Base-by-base conservation (phyloP, 257 asterid genomes). In the Plantago major region DNA sequence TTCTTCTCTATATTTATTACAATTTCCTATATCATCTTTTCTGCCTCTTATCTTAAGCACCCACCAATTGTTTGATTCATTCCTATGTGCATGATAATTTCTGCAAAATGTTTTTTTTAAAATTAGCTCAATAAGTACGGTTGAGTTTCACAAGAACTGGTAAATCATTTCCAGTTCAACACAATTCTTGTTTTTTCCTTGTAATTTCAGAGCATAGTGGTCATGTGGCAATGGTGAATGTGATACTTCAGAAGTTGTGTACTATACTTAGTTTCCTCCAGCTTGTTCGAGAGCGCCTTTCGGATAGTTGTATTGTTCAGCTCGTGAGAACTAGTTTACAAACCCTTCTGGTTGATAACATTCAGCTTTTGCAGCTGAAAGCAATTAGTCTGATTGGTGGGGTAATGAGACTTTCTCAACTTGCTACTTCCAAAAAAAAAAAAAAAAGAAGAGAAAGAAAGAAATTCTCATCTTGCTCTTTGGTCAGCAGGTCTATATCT, bases 241-340 rank as follows among this genome's bases (percentile, higher is more conserved):
- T 55, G 70, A 77, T 93, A 77, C 87, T 90, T 60, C 97, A 89
- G 88, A 93, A 93, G 78, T 76, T 89, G 84, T 90, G 97, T 78
- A 88, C 94, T 64, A 80, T 93, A 68, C 84, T 93, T 78, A 82
- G 87, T 70, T 87, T 81, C 79, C 82, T 93, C 46, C 83, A 82
- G 85, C 94, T 74, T 93, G 70, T 74, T 90, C n/a, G 79, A 62
- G 99, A 89, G 82, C 91, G 91, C 70, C 84, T 93, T 48, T 81
- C 99, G 42, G 99, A 93, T 76, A 85, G 99, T 82, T 93, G 94
- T 78, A 79, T 89, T 70, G 81, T 93, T 53, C 99, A 89, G 77
- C 95, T 93, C 48, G 88, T 89, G 66, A 85, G 90, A 80, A 90
- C 94, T 63, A 76, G 97, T 68, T 82, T 93, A 65, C 91, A 95